Evolutionary conservation across 2,329 filamentous ascomycete species (phyloP).

Genomic region (Escovopsis sp.): DNA sequence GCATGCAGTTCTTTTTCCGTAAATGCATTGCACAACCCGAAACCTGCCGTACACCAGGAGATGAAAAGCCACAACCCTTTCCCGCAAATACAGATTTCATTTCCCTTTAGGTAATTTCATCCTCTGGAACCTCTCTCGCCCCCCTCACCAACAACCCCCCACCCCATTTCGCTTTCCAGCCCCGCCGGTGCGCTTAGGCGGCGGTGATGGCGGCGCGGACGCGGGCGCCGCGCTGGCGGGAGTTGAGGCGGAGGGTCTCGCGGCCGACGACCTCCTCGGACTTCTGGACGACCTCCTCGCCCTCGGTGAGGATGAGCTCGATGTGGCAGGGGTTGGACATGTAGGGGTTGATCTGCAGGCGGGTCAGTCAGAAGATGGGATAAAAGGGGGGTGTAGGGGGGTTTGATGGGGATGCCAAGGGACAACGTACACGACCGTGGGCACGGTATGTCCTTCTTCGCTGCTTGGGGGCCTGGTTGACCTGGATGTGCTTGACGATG

Average conservation of each 20-base stretch:
- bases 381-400: constrained; percentile 5
- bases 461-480: constrained; percentile 99
- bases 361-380: constrained; percentile 12
- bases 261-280: constrained; percentile 64
- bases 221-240: constrained; percentile 76
- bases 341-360: constrained; percentile 89
- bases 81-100: constrained; percentile 6
- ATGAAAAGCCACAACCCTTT: constrained; percentile 24
- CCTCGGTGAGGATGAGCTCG: constrained; percentile 98
- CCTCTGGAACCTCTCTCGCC: constrained; percentile 3
- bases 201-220: constrained; percentile 50
- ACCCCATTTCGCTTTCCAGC: constrained; percentile 1
- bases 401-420: background rate
- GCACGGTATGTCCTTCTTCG: constrained; percentile 98
- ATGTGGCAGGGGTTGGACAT: constrained; percentile 99
- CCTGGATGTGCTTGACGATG: constrained; percentile 99
- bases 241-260: constrained; percentile 57
- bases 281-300: constrained; percentile 91
- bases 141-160: background rate
- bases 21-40: constrained; percentile 24
- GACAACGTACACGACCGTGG: constrained; percentile 86
- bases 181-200: constrained; percentile 32
- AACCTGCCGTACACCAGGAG: constrained; percentile 24
- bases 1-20: constrained; percentile 18
- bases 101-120: background rate